Evolutionary conservation across 1,284 basidiomycete species (phyloP), one percentile per base, ranked within the genome.

Genomic region (Volvariella volvacea): DNA sequence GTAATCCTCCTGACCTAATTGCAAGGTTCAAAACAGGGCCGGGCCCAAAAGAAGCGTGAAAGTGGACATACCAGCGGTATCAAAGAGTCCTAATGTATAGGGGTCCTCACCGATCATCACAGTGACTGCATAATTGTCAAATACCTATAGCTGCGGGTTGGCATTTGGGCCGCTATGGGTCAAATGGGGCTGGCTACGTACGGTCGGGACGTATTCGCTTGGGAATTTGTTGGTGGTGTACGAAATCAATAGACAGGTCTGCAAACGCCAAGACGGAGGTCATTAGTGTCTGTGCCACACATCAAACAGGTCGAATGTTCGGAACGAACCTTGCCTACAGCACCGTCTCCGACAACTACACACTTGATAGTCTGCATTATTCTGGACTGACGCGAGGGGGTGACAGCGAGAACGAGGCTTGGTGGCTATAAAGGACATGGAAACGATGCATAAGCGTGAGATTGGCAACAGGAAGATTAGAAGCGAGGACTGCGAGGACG

Each of bases 191-290:
- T 43, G 22, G 40, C n/a, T 20, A 84, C 84, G 65, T 70, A 93
- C 93, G 55, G 93, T 99, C 42, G 95, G 96, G 43, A 99, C 95
- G 72, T 99, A 98, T 80, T 99, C 96, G 67, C 88, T 92, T 39
- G 91, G 92, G 68, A 95, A 94, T 67, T 93, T 92, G 83, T 99
- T 99, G 62, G 96, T 99, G 40, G 95, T 99, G 75, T 99, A 98
- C 49, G 95, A 98, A 68, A 99, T 99, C 70, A 99, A 78, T 55
- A 99, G 78, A 78, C 95, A 99, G 42, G 95, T 99, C 92, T 97
- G 69, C 49, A 33, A 47, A 47, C 39, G 37, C 45, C 49, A 37
- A 43, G 50, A 38, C 41, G 28, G 22, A 50, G 28, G 42, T 15
- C 8, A 36, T 16, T 16, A 15, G 19, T 16, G 34, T 6, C 6